Evolutionary conservation across 148 eudicot genomes (phyloP), one percentile per base, ranked within the genome.

Genomic region (Fagopyrum esculentum): DNA sequence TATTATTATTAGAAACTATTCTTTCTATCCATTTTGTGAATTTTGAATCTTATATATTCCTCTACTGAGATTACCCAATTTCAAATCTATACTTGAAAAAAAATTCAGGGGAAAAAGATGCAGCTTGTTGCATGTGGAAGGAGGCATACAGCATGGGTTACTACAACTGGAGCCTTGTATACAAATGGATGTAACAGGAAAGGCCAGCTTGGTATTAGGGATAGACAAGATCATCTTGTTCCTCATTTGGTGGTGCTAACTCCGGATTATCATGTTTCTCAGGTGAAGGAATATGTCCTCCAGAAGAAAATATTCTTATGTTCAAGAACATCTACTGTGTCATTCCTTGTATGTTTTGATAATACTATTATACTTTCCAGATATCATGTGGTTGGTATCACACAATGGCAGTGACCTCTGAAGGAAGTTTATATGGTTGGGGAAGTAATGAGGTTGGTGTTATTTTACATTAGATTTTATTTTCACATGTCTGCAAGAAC

Each of bases 321-420:
- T 22, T 22, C 26, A 22, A 22, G 26, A 22, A 22, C 26, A 22
- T 22, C 26, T 22, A 22, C 26, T 22, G 26, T 22, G 26, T 22
- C 26, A 22, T 9, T 60, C 46, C 46, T 12, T 64, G 15, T 45
- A 22, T 5, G 29, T 64, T 35, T 13, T 64, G 9, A 64, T 22
- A 22, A 22, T 22, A 22, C 26, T 22, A 22, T 22, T 22, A 22
- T 22, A 22, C 26, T 22, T 60, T 79, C 49, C 87, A 95, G 98
- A 89, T 95, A 81, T 89, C 98, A 56, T 97, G 98, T 77, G 98
- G 97, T 47, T 95, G 98, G 98, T 87, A 97, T 75, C 98, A 95
- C 78, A 90, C 97, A 61, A 90, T 95, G 98, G 98, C 98, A 52
- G 78, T 92, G 63, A 87, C 96, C 73, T 82, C 86, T 74, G 89